phyloP scores from a whole-genome alignment of 2,329 filamentous ascomycete genomes.

The Dichotomopilus funicola region DNA sequence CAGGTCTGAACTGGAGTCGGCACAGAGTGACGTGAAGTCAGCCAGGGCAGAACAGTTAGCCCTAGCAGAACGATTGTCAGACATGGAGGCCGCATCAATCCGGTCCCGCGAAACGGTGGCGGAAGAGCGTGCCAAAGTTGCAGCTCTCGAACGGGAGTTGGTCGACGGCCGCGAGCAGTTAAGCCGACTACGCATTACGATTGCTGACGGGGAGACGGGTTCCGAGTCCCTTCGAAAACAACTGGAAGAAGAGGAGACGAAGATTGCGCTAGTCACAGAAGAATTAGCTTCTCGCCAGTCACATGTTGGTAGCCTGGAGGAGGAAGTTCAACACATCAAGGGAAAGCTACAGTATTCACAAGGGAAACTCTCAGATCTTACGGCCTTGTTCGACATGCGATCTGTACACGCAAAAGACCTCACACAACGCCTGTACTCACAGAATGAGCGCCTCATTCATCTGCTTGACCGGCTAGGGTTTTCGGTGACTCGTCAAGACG shows the following conservation, averaged over 20 bases:
- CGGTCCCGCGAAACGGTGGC: constrained; percentile 49
- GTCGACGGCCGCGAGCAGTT: constrained; percentile 64
- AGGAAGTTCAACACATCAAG: constrained; percentile 63
- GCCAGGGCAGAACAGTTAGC: constrained; percentile 52
- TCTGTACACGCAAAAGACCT: constrained; percentile 72
- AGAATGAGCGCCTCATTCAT: constrained; percentile 76
- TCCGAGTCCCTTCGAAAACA: constrained; percentile 71
- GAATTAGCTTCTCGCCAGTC: constrained; percentile 69
- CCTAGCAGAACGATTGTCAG: constrained; percentile 45
- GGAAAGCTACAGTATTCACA: constrained; percentile 56
- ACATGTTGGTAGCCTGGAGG: constrained; percentile 68
- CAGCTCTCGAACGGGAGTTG: constrained; percentile 50
- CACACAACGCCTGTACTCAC: constrained; percentile 72
- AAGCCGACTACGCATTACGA: constrained; percentile 59
- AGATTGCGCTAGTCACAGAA: constrained; percentile 59
- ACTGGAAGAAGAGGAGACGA: constrained; percentile 68
- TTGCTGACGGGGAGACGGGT: constrained; percentile 77
- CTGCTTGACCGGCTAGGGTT: constrained; percentile 86
- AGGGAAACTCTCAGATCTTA: constrained; percentile 43
- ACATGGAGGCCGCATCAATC: constrained; percentile 45
- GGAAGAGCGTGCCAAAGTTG: constrained; percentile 47
- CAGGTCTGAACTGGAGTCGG: constrained; percentile 56
- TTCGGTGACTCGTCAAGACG: constrained; percentile 66
- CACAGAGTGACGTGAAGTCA: constrained; percentile 48
- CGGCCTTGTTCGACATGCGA: constrained; percentile 59